These are phyloP conservation scores for Aspergillus chevalieri DNA, from an alignment of 2,329 filamentous ascomycete species.

Conservation along the genomic window DNA sequence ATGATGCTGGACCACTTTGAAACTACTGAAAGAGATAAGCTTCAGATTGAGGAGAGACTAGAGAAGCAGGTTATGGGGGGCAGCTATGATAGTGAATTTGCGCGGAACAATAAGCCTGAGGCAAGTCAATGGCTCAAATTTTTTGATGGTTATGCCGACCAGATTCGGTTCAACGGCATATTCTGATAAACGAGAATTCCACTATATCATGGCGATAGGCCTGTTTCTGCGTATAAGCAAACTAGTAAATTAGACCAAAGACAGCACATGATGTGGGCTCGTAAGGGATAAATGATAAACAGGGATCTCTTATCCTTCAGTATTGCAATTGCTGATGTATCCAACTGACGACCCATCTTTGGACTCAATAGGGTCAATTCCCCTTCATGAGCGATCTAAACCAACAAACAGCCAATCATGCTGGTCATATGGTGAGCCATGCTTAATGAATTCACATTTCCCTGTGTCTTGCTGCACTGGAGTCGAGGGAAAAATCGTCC, in stretches of 20 bases:
- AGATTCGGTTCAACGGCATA: neutral
- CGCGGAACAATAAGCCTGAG: neutral
- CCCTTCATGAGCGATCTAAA: neutral
- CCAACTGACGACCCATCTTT: neutral
- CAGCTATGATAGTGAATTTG: conserved; percentile 1
- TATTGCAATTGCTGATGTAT: neutral
- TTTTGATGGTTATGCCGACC: neutral
- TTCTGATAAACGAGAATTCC: neutral
- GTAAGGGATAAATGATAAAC: neutral
- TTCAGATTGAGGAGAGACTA: conserved; percentile 1
- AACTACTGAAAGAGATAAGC: neutral
- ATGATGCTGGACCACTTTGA: neutral
- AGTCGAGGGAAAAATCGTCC: neutral
- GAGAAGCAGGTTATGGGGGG: conserved; percentile 1
- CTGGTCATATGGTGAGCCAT: neutral
- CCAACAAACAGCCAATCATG: neutral
- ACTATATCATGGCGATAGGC: neutral
- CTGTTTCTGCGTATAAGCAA: neutral
- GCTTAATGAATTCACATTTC: neutral
- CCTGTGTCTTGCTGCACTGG: neutral
- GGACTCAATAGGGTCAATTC: neutral
- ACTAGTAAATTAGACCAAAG: neutral
- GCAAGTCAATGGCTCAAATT: conserved; percentile 1
- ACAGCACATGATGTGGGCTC: neutral
- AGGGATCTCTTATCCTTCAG: neutral